Percentiles rank a stretch among this genome's conserved stretches.
These are phyloP conservation scores for Penicillium sp. DNA, from an alignment of 2,329 filamentous ascomycete species.

Conservation along the genomic window DNA sequence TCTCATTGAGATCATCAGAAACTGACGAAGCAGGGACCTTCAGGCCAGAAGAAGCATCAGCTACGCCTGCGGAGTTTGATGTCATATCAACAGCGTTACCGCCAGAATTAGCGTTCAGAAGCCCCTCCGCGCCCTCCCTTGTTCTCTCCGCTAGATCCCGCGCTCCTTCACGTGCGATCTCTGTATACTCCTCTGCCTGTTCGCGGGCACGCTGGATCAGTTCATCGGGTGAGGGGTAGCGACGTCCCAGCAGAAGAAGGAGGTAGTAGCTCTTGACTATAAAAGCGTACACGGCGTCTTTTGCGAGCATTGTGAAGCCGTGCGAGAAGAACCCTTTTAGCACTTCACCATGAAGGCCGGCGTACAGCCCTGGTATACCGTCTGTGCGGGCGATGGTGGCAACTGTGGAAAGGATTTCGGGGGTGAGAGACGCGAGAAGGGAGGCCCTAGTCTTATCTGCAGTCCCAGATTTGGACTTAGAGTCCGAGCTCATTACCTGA, in stretches of 20 bases:
- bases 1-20: slow-evolving; percentile 39
- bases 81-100: slow-evolving; percentile 33
- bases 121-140: slow-evolving; percentile 28
- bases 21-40: slow-evolving; percentile 14
- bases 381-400: slow-evolving; percentile 60
- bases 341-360: slow-evolving; percentile 73
- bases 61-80: slow-evolving; percentile 23
- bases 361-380: slow-evolving; percentile 69
- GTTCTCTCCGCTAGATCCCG: slow-evolving; percentile 36
- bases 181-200: slow-evolving; percentile 44
- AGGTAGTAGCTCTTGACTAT: slow-evolving; percentile 72
- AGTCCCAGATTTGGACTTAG: slow-evolving; percentile 24
- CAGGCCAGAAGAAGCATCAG: slow-evolving; percentile 21
- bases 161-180: slow-evolving; percentile 42
- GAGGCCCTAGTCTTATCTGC: slow-evolving; percentile 22
- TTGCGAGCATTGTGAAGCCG: slow-evolving; percentile 82
- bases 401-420: slow-evolving; percentile 65
- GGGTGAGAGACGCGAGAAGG: slow-evolving; percentile 21
- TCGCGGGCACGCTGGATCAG: slow-evolving; percentile 41
- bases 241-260: slow-evolving; percentile 52
- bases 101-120: slow-evolving; percentile 25
- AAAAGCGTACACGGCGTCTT: slow-evolving; percentile 71
- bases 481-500: slow-evolving; percentile 52
- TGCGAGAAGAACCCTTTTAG: slow-evolving; percentile 83
- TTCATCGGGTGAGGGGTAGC: slow-evolving; percentile 46